Conservation (phyloP, 352 stramenopile genomes). For the Thalassiosira exigua region DNA sequence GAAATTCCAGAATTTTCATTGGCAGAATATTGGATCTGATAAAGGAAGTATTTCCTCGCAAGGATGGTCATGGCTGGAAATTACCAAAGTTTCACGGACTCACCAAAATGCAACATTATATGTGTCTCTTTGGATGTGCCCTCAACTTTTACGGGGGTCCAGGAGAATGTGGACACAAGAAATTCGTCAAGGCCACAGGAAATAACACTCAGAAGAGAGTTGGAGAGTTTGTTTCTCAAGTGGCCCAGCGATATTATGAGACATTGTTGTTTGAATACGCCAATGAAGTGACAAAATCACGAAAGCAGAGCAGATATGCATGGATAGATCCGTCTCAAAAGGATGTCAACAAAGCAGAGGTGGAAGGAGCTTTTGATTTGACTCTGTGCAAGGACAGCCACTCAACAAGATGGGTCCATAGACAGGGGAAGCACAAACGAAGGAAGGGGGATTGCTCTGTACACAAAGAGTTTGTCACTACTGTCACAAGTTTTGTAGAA, state of each 20-base stretch:
- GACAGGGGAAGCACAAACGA: not conserved
- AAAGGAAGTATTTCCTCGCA: slow-evolving; percentile 3
- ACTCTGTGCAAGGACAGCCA: not conserved
- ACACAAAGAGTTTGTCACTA: not conserved
- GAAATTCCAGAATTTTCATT: not conserved
- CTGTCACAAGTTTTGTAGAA: not conserved
- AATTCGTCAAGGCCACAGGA: slow-evolving; percentile 24
- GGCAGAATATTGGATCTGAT: not conserved
- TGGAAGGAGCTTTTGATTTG: not conserved
- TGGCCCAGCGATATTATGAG: slow-evolving; percentile 14
- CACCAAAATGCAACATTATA: slow-evolving; percentile 25
- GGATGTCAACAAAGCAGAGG: not conserved
- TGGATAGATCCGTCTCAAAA: not conserved
- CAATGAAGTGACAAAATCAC: not conserved
- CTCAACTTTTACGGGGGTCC: slow-evolving; percentile 30
- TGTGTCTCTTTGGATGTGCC: slow-evolving; percentile 18
- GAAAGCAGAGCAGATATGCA: not conserved
- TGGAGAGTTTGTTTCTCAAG: slow-evolving; percentile 8
- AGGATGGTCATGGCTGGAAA: no score
- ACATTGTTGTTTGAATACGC: slow-evolving; percentile 18
- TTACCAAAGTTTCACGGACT: slow-evolving; percentile 29
- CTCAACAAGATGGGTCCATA: not conserved
- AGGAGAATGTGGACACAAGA: slow-evolving; percentile 22
- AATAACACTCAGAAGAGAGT: slow-evolving; percentile 11
- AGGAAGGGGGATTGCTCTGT: not conserved